phyloP scores from a whole-genome alignment of 176 grass and related monocot genomes.

The Carex littledalei region DNA sequence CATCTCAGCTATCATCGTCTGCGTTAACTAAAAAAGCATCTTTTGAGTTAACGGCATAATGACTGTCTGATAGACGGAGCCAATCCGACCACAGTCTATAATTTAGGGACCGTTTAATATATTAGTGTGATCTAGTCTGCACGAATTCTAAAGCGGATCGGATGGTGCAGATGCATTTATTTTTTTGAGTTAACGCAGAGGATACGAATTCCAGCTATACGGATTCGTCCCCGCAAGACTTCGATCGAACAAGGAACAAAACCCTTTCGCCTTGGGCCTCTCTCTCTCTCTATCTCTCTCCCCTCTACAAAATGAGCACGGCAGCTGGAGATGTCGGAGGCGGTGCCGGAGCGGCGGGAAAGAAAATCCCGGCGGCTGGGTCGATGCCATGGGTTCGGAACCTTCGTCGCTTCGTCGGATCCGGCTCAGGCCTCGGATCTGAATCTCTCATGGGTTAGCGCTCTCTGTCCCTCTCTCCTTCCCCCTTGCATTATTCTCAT shows the following conservation, averaged over 20 bases:
- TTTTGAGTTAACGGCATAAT: no score
- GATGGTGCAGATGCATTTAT: no score
- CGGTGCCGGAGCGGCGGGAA: constrained; percentile 28
- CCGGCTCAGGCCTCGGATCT: constrained; percentile 76
- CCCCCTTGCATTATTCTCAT: background rate
- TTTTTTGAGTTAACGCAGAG: no score
- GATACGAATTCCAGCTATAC: no score
- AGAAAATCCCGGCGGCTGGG: constrained; percentile 76
- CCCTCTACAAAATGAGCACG: constrained; percentile 47
- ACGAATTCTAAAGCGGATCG: no score
- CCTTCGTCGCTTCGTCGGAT: constrained; percentile 86
- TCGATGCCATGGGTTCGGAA: constrained; percentile 97
- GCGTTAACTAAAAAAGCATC: no score
- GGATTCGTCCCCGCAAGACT: background rate
- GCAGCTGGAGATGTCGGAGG: constrained; percentile 40
- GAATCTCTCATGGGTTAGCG: constrained; percentile 88
- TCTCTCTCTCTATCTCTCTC: background rate
- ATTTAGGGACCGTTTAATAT: no score
- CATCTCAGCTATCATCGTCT: no score
- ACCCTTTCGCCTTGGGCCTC: background rate
- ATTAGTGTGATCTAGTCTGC: no score
- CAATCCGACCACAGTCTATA: no score
- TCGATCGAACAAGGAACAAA: background rate
- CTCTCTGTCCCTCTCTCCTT: background rate
- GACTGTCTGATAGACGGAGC: no score